Evolutionary conservation across 768 basidiomycete species (phyloP), one percentile per base, ranked within the genome.

Genomic region (Infundibulicybe gibba): DNA sequence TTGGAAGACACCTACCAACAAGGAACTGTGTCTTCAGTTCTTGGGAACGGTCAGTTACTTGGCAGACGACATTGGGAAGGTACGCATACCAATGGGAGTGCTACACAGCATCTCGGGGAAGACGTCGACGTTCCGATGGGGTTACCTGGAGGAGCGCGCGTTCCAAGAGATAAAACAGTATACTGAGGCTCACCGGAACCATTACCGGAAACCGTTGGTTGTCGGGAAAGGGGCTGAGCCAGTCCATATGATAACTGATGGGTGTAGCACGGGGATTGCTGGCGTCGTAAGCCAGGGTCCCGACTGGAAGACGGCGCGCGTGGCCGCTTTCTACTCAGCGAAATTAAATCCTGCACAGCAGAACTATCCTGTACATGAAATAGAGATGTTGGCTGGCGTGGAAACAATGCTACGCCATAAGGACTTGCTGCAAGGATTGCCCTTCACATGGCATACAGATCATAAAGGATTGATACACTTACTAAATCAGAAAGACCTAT

Each of bases 351-450:
- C 52, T 11, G 64, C 70, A 1, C 60, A 61, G 40, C 56, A 47
- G 47, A 68, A 69, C 32, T 71, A 71, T 34, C 63, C 64, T 20
- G 66, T 17, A n/a, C n/a, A n/a, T n/a, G n/a, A n/a, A n/a, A n/a
- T n/a, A n/a, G n/a, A n/a, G n/a, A n/a, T n/a, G n/a, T 33, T 73
- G 0, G 68, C 67, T 2, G 64, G 65, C 0, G 56, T 76, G 0
- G 68, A 74, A 40, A 59, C 68, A 0, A 47, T 75, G 44, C 50
- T 61, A 5, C 54, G 58, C 0, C 64, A 64, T 42, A 43, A 56
- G 0, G 60, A 63, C 12, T 50, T 67, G 0, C 45, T 72, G 6
- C 57, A 65, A 2, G 68, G 70, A 0, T 39, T 43, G 0, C 41
- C 43, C 0, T 71, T 72, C 11, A 15, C 47, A 0, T 58, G 68